Conservation (phyloP, 345 rosid species). For the Rhodamnia rubescens region DNA sequence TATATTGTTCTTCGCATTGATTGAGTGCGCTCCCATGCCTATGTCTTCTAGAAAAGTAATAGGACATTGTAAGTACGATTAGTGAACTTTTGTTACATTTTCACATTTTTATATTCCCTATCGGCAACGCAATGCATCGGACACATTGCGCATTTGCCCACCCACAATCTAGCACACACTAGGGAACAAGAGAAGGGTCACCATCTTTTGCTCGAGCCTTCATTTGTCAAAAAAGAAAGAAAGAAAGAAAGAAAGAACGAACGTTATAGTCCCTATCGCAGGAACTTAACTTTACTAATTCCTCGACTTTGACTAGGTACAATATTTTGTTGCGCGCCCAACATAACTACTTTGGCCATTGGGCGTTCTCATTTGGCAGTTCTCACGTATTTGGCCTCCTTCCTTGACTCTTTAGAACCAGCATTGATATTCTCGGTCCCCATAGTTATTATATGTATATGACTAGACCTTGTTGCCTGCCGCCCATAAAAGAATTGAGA, state of each 20-base stretch:
- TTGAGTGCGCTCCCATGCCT: background rate
- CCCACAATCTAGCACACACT: background rate
- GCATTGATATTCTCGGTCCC: background rate
- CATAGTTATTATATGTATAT: background rate
- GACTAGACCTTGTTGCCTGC: background rate
- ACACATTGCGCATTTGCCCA: background rate
- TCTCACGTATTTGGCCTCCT: background rate
- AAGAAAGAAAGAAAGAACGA: background rate
- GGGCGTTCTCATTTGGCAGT: background rate
- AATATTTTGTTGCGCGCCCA: background rate
- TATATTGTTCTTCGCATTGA: background rate
- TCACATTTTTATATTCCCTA: background rate
- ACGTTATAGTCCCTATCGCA: background rate
- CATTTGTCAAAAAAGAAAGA: background rate
- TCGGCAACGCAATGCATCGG: background rate
- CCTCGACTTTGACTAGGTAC: background rate
- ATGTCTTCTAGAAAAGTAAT: background rate
- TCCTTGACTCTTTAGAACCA: background rate
- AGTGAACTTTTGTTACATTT: background rate
- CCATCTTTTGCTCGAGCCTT: background rate
- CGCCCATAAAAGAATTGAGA: background rate
- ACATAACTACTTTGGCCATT: background rate
- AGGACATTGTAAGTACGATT: background rate
- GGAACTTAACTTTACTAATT: background rate
- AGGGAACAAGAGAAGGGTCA: background rate